Evolutionary conservation across 768 basidiomycete species (phyloP).

Genomic region (Mycena epipterygia): DNA sequence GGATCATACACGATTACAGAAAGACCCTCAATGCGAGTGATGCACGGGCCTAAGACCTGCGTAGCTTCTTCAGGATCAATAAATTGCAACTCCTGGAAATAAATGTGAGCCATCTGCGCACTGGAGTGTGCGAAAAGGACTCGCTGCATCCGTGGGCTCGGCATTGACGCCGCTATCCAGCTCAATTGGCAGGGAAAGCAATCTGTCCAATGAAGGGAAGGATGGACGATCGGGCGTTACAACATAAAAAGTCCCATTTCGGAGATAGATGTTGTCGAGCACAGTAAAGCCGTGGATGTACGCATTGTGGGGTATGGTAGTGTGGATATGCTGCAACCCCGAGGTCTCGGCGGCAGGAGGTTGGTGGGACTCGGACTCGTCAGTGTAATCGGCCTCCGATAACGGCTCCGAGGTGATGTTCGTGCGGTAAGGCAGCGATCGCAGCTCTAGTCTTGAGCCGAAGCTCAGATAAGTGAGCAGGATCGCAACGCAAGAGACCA

Average conservation of each 20-base stretch:
- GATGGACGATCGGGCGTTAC: conserved; percentile 56
- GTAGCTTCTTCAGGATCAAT: conserved; percentile 39
- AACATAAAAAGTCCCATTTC: conserved; percentile 79
- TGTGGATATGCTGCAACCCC: neutral
- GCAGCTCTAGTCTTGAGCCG: no score
- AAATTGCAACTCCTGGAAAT: conserved; percentile 45
- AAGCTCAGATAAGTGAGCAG: no score
- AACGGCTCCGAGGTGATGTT: no score
- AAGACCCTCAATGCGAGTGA: conserved; percentile 40
- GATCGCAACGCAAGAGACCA: no score
- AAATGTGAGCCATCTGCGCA: conserved; percentile 33
- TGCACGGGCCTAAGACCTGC: conserved; percentile 38
- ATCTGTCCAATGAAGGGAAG: conserved; percentile 61
- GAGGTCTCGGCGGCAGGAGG: no score
- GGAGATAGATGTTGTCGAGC: conserved; percentile 80
- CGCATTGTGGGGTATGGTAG: conserved; percentile 34
- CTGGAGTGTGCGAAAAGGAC: neutral
- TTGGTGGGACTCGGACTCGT: no score
- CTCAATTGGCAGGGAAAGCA: conserved; percentile 48
- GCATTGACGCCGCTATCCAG: conserved; percentile 33
- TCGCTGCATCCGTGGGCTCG: conserved; percentile 49
- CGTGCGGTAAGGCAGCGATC: no score
- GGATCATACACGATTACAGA: conserved; percentile 48
- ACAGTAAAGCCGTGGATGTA: conserved; percentile 81
- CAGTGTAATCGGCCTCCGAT: no score